A percentile compares a stretch with the other conserved stretches of the same genome.
These are phyloP conservation scores for Stygiomarasmius scandens DNA, from an alignment of 1,284 basidiomycete species.

Conservation along the genomic window DNA sequence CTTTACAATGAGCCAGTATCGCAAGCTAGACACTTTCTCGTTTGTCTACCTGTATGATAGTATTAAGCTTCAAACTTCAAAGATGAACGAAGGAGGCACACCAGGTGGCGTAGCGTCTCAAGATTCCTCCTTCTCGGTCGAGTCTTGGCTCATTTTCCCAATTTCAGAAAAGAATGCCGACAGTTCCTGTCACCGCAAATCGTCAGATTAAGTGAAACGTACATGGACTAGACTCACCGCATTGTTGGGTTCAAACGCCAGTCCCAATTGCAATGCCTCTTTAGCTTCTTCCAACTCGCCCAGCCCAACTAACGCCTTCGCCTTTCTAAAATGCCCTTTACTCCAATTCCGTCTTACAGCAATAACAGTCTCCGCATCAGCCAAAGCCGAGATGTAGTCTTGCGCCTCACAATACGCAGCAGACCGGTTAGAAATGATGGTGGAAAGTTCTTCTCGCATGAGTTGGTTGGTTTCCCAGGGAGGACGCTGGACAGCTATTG, in stretches of 20 bases:
- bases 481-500: constrained; percentile 81
- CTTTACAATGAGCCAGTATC: too few species aligned
- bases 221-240: constrained; percentile 45
- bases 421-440: constrained; percentile 89
- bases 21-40: too few species aligned
- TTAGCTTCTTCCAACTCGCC: constrained; percentile 74
- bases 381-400: constrained; percentile 82
- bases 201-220: neutral
- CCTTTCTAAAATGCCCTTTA: constrained; percentile 95
- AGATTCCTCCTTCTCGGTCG: neutral
- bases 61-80: too few species aligned
- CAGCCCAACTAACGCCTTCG: constrained; percentile 85
- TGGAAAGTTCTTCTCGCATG: constrained; percentile 88
- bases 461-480: constrained; percentile 87
- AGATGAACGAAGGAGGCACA: neutral
- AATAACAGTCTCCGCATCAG: constrained; percentile 92
- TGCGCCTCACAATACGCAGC: constrained; percentile 81
- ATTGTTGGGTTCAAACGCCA: constrained; percentile 91
- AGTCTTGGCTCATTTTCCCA: constrained; percentile 20
- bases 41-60: too few species aligned
- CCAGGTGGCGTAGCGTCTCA: neutral
- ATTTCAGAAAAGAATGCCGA: constrained; percentile 34
- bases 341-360: constrained; percentile 86
- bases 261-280: constrained; percentile 80
- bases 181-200: constrained; percentile 28